These are phyloP conservation scores for Neopestalotiopsis sp. DNA, from an alignment of 2,329 filamentous ascomycete genomes.

Conservation along the genomic window DNA sequence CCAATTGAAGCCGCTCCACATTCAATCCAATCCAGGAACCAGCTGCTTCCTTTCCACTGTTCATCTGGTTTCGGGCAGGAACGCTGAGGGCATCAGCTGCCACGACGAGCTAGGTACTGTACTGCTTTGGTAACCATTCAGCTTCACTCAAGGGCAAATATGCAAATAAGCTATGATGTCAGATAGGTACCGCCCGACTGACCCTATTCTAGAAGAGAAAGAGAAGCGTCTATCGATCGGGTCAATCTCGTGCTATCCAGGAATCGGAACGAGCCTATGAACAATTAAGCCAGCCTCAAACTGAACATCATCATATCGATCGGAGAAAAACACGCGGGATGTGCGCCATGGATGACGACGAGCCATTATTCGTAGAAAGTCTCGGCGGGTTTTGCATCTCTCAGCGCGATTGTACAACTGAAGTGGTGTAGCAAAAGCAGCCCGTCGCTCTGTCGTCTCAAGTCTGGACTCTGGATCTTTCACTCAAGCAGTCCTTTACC, in stretches of 20 bases:
- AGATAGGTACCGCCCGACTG: background rate
- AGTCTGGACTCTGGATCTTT: background rate
- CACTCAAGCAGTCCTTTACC: background rate
- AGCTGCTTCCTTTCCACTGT: background rate
- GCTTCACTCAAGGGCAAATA: background rate
- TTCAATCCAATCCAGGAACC: background rate
- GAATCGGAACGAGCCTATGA: constrained; percentile 2
- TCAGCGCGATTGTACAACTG: background rate
- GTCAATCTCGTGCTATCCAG: background rate
- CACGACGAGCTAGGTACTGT: background rate
- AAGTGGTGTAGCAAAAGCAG: background rate
- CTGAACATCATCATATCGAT: background rate
- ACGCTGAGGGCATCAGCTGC: background rate
- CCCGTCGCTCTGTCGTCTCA: background rate
- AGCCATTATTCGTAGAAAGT: background rate
- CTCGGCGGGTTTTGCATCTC: background rate
- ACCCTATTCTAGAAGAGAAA: background rate
- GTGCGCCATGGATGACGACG: background rate
- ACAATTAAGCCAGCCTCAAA: background rate
- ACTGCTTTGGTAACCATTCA: background rate
- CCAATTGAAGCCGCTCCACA: background rate
- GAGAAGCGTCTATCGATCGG: background rate
- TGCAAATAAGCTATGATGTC: background rate
- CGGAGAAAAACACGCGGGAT: background rate
- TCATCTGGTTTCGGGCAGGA: background rate